Base-by-base conservation (phyloP, 495 filamentous ascomycete species). In the Coniosporium apollinis region DNA sequence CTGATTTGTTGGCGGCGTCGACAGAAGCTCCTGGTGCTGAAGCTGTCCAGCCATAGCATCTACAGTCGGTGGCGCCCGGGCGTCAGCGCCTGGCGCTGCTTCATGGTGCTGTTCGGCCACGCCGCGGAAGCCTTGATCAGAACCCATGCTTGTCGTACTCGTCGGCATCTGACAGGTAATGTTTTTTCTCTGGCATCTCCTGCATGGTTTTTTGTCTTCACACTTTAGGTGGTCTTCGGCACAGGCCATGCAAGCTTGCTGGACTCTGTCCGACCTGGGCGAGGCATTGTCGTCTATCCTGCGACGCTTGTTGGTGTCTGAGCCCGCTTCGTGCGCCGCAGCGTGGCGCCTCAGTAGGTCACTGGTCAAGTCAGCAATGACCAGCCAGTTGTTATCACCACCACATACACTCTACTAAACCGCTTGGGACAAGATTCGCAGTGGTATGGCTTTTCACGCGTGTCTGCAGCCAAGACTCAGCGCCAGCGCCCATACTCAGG, bases 181-280 rank as follows among this genome's bases (percentile, higher is more conserved):
- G 33, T 35, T 30, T 29, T 51, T 55, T 31, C 47, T 52, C 11
- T 25, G 33, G 38, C 52, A 55, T 30, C 52, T 26, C 35, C 35
- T 48, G 33, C 52, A 55, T 5, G 52, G 50, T 36, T 53, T 53
- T 28, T 48, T 39, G 24, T 55, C 49, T 30, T 55, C 52, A 25
- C 52, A 55, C 22, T 46, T 47, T 18, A 55, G 35, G 33, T 55
- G 49, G 4, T 42, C 38, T n/a, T 49, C 38, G 3, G 52, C 43
- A 31, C 52, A 55, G 3, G 52, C 47, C 34, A 51, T 47, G 22
- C 52, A 55, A 3, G 52, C 52, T 36, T 55, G 52, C 4, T 43
- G 42, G 1, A 52, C 50, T 3, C 48, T 20, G 28, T 19, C 32
- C 16, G 41, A 41, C 30, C 43, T 37, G 26, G 33, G 38, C 22